Evolutionary conservation across 2,329 filamentous ascomycete species (phyloP).

Genomic region (Massarina eburnea): DNA sequence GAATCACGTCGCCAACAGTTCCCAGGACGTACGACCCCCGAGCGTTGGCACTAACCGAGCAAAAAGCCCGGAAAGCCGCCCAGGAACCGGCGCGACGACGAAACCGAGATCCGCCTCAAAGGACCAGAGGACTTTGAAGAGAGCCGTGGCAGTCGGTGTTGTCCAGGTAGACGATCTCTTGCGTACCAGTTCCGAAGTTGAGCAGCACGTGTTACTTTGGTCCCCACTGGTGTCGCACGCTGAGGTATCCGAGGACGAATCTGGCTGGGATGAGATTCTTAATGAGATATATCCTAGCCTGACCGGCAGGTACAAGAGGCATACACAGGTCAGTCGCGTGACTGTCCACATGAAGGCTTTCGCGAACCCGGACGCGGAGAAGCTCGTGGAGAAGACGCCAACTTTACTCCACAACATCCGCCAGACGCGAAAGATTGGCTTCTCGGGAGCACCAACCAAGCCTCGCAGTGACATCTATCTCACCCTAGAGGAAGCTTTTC

Average conservation of each 20-base stretch:
- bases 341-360: conserved; percentile 81
- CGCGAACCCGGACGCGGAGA: conserved; percentile 73
- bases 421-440: conserved; percentile 86
- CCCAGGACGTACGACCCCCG: conserved; percentile 20
- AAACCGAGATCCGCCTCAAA: conserved; percentile 31
- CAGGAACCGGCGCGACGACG: conserved; percentile 27
- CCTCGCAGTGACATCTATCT: conserved; percentile 93
- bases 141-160: conserved; percentile 75
- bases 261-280: conserved; percentile 74
- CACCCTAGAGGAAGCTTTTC: conserved; percentile 75
- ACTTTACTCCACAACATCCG: conserved; percentile 80
- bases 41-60: conserved; percentile 29
- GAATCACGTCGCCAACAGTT: conserved; percentile 23
- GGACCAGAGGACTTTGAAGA: conserved; percentile 59
- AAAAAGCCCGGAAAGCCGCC: conserved; percentile 27
- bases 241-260: conserved; percentile 50
- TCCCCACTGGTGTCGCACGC: conserved; percentile 54
- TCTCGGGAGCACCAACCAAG: conserved; percentile 87
- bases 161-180: conserved; percentile 75
- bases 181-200: conserved; percentile 69
- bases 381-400: conserved; percentile 80
- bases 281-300: conserved; percentile 65
- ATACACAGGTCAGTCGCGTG: conserved; percentile 71
- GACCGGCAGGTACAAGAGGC: conserved; percentile 74
- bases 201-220: conserved; percentile 79